Evolutionary conservation across 768 basidiomycete genomes (phyloP), one percentile per base, ranked within the genome.

Genomic region (Lenzites betulinus): DNA sequence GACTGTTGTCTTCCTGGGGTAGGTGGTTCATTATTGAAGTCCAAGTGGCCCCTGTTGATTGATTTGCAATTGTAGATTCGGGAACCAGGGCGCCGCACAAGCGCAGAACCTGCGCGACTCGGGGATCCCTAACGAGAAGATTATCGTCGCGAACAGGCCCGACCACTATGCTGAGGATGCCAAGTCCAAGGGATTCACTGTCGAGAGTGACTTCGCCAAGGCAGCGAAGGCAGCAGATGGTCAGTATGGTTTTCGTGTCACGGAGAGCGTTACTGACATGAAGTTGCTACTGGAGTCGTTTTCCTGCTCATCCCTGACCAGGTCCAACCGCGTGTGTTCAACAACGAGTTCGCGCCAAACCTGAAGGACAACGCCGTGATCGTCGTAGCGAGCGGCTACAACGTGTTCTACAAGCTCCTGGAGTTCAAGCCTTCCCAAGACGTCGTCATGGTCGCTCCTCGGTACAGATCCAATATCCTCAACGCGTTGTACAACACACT

Each of bases 381-480:
- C 54, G 81, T 86, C 12, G 78, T 87, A 51, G 86, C 86, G 43
- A 85, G 84, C 56, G 86, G 85, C 35, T 87, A 87, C 65, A 87
- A 87, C 58, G 84, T 87, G 35, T 84, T 83, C 70, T 86, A 75
- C 75, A 82, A 83, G 63, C 75, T 86, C 20, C 73, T 87, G 25
- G 71, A 82, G 35, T 85, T 87, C 69, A 76, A 76, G 52, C 71
- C 79, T 1, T 71, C 74, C 20, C 84, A 86, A 65, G 79, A 85
- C 67, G 83, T 86, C 26, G 80, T 86, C 25, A 87, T 87, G 85
- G 85, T 87, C 50, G 85, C 85, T 18, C 85, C 85, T 13, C 78
- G 85, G 85, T 83, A 59, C 25, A 62, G 43, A 15, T 8, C 23
- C 6, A 7, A 4, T 7, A 39, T n/a, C 12, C 22, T 22, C 2